phyloP scores from a whole-genome alignment of 768 basidiomycete genomes.

The Termitomyces sp. region DNA sequence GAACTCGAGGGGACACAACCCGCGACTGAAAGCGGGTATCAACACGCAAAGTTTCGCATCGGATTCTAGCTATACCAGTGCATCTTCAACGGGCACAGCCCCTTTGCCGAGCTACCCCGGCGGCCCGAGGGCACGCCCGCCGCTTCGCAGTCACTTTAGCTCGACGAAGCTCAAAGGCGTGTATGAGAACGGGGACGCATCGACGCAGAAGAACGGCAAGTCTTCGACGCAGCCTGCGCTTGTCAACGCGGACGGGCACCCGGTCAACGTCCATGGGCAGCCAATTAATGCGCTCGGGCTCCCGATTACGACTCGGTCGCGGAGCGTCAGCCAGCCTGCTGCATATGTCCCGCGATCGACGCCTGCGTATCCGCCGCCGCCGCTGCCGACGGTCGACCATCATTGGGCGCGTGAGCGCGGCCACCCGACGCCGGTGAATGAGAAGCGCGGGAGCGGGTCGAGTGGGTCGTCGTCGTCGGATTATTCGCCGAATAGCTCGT shows the following conservation, averaged over 20 bases:
- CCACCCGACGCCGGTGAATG: conserved; percentile 34
- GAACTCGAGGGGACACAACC: conserved; percentile 32
- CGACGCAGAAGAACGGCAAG: conserved; percentile 16
- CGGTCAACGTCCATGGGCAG: conserved; percentile 23
- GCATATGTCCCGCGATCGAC: conserved; percentile 56
- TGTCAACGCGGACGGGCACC: conserved; percentile 22
- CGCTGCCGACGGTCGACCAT: conserved; percentile 28
- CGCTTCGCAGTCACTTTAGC: conserved; percentile 66
- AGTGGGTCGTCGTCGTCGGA: conserved; percentile 82
- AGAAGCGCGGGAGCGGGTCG: conserved; percentile 80
- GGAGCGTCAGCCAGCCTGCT: conserved; percentile 77
- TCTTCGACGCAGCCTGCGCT: conserved; percentile 17
- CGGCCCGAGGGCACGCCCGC: conserved; percentile 33
- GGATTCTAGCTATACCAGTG: conserved; percentile 30
- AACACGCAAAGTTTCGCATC: conserved; percentile 40
- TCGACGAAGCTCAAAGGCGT: conserved; percentile 51
- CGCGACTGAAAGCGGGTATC: conserved; percentile 43
- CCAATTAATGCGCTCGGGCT: conserved; percentile 22
- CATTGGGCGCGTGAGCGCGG: conserved; percentile 43
- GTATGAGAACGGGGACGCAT: conserved; percentile 41
- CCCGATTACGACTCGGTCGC: conserved; percentile 48
- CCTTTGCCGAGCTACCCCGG: conserved; percentile 10
- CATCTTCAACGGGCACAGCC: conserved; percentile 22
- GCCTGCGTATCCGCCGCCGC: conserved; percentile 46
- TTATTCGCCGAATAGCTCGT: conserved; percentile 79